These are phyloP conservation scores for Candida piceae DNA, from an alignment of 805 yeast species.

Conservation along the genomic window DNA sequence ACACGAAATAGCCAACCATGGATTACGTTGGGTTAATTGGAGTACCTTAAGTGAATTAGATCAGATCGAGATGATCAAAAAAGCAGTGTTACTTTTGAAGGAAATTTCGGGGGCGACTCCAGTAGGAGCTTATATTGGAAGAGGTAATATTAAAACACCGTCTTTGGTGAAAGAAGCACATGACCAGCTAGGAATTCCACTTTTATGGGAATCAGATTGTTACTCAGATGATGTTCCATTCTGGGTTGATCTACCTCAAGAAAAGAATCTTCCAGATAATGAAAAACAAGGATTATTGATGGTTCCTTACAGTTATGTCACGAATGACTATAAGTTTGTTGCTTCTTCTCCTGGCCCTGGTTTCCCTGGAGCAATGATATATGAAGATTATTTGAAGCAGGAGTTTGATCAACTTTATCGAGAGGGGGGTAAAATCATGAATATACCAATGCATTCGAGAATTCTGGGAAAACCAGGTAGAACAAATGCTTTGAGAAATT, in stretches of 20 bases:
- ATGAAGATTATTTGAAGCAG: conserved; percentile 28
- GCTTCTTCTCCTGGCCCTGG: conserved; percentile 19
- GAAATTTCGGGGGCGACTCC: conserved; percentile 31
- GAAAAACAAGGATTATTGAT: conserved; percentile 23
- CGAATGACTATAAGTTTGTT: conserved; percentile 24
- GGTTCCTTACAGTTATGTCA: conserved; percentile 24
- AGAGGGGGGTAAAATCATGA: conserved; percentile 35
- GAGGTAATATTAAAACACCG: conserved; percentile 29
- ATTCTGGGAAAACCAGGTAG: conserved; percentile 34
- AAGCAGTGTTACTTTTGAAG: conserved; percentile 26
- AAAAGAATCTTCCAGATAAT: conserved; percentile 9
- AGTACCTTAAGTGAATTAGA: conserved; percentile 25
- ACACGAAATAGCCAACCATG: conserved; percentile 35
- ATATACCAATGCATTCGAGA: conserved; percentile 33
- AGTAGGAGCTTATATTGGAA: conserved; percentile 34
- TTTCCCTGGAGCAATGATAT: conserved; percentile 22
- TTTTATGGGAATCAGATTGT: conserved; percentile 31
- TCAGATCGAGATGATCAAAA: conserved; percentile 29
- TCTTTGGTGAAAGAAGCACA: conserved; percentile 32
- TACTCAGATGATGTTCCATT: conserved; percentile 35
- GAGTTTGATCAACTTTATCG: conserved; percentile 34
- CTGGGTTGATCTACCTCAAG: conserved; percentile 31
- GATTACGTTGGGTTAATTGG: conserved; percentile 34
- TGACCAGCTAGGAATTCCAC: conserved; percentile 28
- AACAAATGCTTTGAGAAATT: conserved; percentile 30